Conservation (phyloP, 2,329 filamentous ascomycete genomes). For the Penicillium sp. region DNA sequence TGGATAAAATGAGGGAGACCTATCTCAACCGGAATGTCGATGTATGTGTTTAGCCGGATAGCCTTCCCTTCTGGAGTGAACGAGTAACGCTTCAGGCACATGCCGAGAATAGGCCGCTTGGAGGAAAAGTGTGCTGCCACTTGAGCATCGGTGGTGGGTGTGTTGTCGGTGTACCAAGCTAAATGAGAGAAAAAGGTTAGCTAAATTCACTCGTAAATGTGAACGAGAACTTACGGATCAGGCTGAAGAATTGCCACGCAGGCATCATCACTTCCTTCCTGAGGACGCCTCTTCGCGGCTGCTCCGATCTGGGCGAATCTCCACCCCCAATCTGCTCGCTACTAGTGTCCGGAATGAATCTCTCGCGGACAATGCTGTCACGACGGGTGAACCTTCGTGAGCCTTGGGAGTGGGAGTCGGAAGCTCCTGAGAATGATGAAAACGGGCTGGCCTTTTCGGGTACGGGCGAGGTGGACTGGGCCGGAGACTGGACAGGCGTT, state of each 20-base stretch:
- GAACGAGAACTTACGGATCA: conserved; percentile 71
- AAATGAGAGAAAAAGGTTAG: conserved; percentile 38
- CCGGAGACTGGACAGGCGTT: conserved; percentile 42
- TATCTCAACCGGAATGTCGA: conserved; percentile 89
- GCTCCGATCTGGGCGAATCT: conserved; percentile 35
- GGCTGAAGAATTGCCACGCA: conserved; percentile 94
- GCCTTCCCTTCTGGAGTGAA: conserved; percentile 71
- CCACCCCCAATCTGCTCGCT: conserved; percentile 45
- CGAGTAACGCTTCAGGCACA: conserved; percentile 89
- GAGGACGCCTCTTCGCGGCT: conserved; percentile 47
- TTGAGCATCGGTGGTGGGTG: conserved; percentile 70
- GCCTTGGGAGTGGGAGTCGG: conserved; percentile 32
- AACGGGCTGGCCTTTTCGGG: conserved; percentile 30
- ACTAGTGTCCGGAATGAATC: conserved; percentile 49
- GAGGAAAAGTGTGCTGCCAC: conserved; percentile 86
- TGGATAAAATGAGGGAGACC: conserved; percentile 86
- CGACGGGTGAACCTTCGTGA: conserved; percentile 35
- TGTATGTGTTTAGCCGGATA: conserved; percentile 74
- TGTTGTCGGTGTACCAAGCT: conserved; percentile 84
- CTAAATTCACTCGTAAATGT: conserved; percentile 31
- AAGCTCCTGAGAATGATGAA: conserved; percentile 33
- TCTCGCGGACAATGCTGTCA: conserved; percentile 49
- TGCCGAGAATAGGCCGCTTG: conserved; percentile 81
- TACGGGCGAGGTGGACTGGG: conserved; percentile 28
- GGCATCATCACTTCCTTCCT: conserved; percentile 89